These are phyloP conservation scores for Lathyrus aphaca DNA, from an alignment of 306 rosid species.

Conservation along the genomic window DNA sequence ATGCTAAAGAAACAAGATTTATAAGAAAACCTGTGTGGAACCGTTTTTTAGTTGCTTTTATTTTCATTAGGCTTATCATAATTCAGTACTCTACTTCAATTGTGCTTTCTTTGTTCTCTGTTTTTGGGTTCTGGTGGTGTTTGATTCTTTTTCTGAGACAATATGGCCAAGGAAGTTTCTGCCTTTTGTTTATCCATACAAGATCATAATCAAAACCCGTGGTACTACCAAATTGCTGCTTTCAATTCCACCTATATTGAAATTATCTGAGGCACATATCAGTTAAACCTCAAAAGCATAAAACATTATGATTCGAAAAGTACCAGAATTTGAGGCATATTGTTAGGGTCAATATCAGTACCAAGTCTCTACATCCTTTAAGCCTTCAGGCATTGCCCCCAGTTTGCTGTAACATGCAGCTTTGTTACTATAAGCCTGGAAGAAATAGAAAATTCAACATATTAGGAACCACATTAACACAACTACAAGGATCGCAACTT, in stretches of 20 bases:
- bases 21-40: background rate
- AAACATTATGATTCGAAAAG: too few relatives aligned
- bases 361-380: constrained; percentile 97
- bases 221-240: constrained; percentile 67
- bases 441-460: constrained; percentile 13
- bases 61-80: constrained; percentile 15
- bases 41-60: constrained; percentile 33
- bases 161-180: constrained; percentile 51
- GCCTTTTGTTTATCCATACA: constrained; percentile 24
- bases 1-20: constrained; percentile 6
- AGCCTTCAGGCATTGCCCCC: constrained; percentile 96
- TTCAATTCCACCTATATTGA: constrained; percentile 59
- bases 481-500: background rate
- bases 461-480: background rate
- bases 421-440: constrained; percentile 88
- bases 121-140: background rate
- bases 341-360: too few relatives aligned
- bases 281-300: too few relatives aligned
- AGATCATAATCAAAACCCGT: constrained; percentile 34
- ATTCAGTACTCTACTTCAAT: constrained; percentile 46
- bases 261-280: constrained; percentile 50
- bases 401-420: constrained; percentile 95
- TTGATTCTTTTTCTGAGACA: constrained; percentile 18
- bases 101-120: constrained; percentile 22
- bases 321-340: too few relatives aligned